phyloP scores from a whole-genome alignment of 441 rosid species.

The Erodium trifolium region DNA sequence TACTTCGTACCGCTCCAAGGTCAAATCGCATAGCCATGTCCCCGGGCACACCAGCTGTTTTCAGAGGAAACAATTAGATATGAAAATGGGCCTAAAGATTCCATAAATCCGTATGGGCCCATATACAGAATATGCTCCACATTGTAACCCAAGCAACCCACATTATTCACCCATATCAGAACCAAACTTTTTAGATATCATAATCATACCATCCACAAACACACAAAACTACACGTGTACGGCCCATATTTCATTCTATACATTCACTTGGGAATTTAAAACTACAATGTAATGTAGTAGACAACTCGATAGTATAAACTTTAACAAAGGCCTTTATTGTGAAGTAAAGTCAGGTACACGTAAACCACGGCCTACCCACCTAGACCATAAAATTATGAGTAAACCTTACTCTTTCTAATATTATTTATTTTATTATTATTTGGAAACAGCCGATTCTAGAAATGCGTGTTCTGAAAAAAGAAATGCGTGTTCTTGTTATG shows the following conservation, averaged over 20 bases:
- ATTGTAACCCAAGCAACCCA: neutral
- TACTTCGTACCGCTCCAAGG: conserved; percentile 64
- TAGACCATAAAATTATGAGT: neutral
- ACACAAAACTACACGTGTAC: no score
- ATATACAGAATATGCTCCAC: conserved; percentile 20
- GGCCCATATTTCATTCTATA: no score
- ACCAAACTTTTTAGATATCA: no score
- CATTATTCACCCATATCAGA: neutral
- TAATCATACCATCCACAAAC: no score
- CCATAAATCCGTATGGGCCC: neutral
- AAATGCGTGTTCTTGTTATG: neutral
- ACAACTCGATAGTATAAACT: no score
- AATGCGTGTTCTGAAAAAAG: neutral
- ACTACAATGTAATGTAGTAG: no score
- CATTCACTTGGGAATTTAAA: no score
- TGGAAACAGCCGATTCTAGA: conserved; percentile 1
- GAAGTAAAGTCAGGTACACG: conserved; percentile 11
- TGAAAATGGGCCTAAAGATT: neutral
- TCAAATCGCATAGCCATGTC: conserved; percentile 64
- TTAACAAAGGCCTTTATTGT: neutral
- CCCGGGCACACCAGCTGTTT: conserved; percentile 62
- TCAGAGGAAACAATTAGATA: no score
- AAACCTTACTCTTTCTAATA: no score
- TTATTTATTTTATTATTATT: neutral
- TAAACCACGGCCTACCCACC: conserved; percentile 9